Evolutionary conservation across 2,329 filamentous ascomycete species (phyloP).

Genomic region (Didymella sp.): DNA sequence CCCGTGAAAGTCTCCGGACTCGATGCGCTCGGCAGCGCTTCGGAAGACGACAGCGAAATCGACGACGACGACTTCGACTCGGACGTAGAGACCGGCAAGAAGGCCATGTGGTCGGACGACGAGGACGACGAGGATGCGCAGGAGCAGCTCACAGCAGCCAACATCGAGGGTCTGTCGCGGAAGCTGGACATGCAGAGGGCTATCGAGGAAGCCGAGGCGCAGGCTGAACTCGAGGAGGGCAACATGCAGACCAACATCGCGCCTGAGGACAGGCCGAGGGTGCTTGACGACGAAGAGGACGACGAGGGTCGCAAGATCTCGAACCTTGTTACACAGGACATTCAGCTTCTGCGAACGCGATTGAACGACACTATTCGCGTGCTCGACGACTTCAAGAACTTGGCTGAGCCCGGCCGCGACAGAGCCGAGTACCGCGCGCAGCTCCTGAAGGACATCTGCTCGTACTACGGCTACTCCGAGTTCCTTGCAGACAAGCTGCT

Average conservation of each 20-base stretch:
- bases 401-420: slow-evolving; percentile 80
- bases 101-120: slow-evolving; percentile 92
- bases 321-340: slow-evolving; percentile 77
- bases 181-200: slow-evolving; percentile 81
- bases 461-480: slow-evolving; percentile 94
- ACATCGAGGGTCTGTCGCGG: slow-evolving; percentile 88
- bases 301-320: slow-evolving; percentile 63
- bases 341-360: slow-evolving; percentile 84
- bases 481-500: slow-evolving; percentile 97
- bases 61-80: slow-evolving; percentile 60
- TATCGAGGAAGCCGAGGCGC: slow-evolving; percentile 80
- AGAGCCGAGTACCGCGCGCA: slow-evolving; percentile 87
- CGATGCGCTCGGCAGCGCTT: slow-evolving; percentile 50
- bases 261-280: slow-evolving; percentile 69
- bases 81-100: slow-evolving; percentile 57
- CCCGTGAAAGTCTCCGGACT: slow-evolving; percentile 47
- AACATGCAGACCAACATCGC: slow-evolving; percentile 94
- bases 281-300: slow-evolving; percentile 67
- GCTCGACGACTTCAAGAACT: slow-evolving; percentile 83
- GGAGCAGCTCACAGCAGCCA: slow-evolving; percentile 91
- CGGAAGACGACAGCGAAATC: slow-evolving; percentile 45
- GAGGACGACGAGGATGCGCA: slow-evolving; percentile 91
- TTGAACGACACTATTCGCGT: slow-evolving; percentile 95
- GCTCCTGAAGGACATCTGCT: slow-evolving; percentile 88
- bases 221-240: slow-evolving; percentile 83